Conservation (phyloP, 129 eudicot species). For the Artemisia argyi region DNA sequence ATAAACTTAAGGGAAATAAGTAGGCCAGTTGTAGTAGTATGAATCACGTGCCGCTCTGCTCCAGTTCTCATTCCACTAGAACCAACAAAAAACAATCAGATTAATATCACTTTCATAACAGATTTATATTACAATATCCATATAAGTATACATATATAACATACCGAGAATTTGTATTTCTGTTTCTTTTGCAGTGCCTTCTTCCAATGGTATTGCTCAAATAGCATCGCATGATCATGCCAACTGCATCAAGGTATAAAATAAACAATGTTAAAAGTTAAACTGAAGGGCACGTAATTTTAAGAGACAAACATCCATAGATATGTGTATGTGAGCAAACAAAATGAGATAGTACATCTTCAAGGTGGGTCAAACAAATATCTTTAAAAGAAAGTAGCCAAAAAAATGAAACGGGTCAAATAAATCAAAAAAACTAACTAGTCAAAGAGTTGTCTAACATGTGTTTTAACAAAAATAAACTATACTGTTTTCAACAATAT, state of each 20-base stretch:
- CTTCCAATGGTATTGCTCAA: conserved; percentile 93
- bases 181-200: conserved; percentile 67
- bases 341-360: no score
- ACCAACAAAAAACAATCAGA: conserved; percentile 23
- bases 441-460: no score
- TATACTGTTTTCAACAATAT: no score
- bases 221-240: conserved; percentile 87
- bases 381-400: no score
- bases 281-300: no score
- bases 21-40: conserved; percentile 92
- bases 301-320: not conserved
- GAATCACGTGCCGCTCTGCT: conserved; percentile 64
- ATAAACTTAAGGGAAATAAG: conserved; percentile 59
- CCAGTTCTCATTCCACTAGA: conserved; percentile 85
- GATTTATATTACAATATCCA: conserved; percentile 1
- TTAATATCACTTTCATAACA: not conserved
- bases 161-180: conserved; percentile 67
- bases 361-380: no score
- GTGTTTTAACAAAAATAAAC: no score
- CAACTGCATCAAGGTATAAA: conserved; percentile 48
- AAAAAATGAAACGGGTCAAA: no score
- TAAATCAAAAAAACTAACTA: no score
- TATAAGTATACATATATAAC: not conserved
- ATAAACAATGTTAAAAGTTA: conserved; percentile 3
- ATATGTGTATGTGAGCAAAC: no score